Conservation (phyloP, 225 moss, liverwort and hornwort species). For the Polytrichum formosum region DNA sequence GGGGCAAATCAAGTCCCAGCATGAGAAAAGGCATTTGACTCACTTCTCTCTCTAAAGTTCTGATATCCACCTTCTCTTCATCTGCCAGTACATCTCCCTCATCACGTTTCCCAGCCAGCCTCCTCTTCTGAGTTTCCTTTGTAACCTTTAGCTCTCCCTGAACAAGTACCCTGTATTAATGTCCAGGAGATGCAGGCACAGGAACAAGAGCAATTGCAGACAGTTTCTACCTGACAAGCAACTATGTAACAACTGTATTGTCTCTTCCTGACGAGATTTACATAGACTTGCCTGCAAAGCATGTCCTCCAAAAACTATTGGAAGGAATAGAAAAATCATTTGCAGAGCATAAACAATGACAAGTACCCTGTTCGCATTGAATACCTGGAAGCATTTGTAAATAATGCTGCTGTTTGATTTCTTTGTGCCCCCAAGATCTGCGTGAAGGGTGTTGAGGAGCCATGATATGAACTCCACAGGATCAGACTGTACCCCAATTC, state of each 20-base stretch:
- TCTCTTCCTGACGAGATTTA: too few species aligned
- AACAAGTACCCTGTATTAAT: not conserved
- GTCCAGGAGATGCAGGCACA: not conserved
- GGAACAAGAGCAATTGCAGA: too few species aligned
- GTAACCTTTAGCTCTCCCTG: constrained; percentile 94
- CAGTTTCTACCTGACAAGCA: too few species aligned
- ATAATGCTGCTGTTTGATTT: constrained; percentile 87
- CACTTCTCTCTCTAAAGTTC: constrained; percentile 55
- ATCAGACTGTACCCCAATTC: constrained; percentile 80
- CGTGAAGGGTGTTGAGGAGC: constrained; percentile 85
- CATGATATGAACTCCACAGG: constrained; percentile 80
- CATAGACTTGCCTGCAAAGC: too few species aligned
- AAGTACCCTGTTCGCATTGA: not conserved
- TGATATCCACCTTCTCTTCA: constrained; percentile 37
- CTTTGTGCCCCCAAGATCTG: constrained; percentile 88
- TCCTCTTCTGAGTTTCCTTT: constrained; percentile 74
- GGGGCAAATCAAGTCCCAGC: constrained; percentile 95
- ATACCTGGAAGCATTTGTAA: constrained; percentile 77
- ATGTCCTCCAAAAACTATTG: too few species aligned
- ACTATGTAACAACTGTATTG: too few species aligned
- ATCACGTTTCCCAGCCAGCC: constrained; percentile 27
- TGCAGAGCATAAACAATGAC: not conserved
- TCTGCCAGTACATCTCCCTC: constrained; percentile 35
- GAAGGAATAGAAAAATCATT: not conserved
- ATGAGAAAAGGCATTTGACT: constrained; percentile 91